A percentile compares a stretch with the other conserved stretches of the same genome.
Evolutionary conservation across 179 eudicot genomes (phyloP).

Genomic region (Dionaea muscipula): DNA sequence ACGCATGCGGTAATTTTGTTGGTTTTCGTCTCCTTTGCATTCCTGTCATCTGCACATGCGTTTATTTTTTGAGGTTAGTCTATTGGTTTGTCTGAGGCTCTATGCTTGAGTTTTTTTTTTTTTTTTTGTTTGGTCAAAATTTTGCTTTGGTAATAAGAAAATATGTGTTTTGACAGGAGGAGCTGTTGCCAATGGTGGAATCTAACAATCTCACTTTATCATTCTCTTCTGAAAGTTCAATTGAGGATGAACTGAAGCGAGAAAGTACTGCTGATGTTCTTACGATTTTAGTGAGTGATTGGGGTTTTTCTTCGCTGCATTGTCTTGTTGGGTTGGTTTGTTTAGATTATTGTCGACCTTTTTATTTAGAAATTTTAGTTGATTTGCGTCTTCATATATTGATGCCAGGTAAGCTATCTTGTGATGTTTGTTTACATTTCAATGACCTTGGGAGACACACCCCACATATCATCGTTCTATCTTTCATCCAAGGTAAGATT

Average conservation of each 20-base stretch:
- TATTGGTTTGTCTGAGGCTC: too few relatives aligned
- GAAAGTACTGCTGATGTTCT: constrained; percentile 93
- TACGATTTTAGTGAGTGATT: constrained; percentile 57
- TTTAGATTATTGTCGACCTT: too few relatives aligned
- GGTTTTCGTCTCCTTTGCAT: neutral
- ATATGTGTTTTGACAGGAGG: constrained; percentile 46
- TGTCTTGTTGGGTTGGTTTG: too few relatives aligned
- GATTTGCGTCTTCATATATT: constrained; percentile 1
- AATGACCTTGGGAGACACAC: constrained; percentile 70
- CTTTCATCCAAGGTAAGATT: constrained; percentile 73
- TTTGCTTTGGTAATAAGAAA: neutral
- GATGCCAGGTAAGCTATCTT: constrained; percentile 86
- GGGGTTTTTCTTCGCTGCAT: too few relatives aligned
- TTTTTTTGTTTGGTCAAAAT: too few relatives aligned
- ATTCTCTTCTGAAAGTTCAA: constrained; percentile 88
- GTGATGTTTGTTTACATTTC: constrained; percentile 99
- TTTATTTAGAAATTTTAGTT: too few relatives aligned
- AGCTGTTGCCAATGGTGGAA: constrained; percentile 73
- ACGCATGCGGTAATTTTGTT: neutral
- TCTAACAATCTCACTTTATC: constrained; percentile 64
- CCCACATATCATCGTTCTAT: constrained; percentile 55
- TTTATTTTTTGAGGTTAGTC: too few relatives aligned
- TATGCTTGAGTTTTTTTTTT: too few relatives aligned
- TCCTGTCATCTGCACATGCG: too few relatives aligned
- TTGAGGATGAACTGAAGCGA: constrained; percentile 89